These are phyloP conservation scores for Saksenaea vasiformis DNA, from an alignment of 371 early-diverging fungal genomes.

Conservation along the genomic window DNA sequence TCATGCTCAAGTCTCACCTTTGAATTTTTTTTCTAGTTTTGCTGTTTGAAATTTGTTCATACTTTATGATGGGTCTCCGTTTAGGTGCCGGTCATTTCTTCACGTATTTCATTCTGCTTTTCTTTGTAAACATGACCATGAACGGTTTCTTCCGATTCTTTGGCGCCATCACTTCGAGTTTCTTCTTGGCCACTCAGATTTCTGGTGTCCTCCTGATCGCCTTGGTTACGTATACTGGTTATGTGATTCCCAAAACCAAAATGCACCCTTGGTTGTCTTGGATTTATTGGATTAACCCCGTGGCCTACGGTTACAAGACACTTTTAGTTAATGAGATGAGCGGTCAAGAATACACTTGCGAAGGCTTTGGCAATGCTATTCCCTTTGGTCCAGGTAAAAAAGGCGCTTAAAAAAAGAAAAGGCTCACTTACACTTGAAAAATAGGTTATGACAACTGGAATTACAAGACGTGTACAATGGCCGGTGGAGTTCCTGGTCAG, in stretches of 20 bases:
- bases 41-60: constrained; percentile 27
- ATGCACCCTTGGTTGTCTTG: constrained; percentile 61
- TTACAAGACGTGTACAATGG: constrained; percentile 55
- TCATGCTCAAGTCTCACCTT: not conserved
- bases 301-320: constrained; percentile 63
- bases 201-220: constrained; percentile 53
- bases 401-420: not conserved
- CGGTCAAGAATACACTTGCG: constrained; percentile 33
- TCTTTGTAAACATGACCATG: constrained; percentile 44
- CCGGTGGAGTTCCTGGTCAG: constrained; percentile 50
- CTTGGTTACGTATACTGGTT: constrained; percentile 58
- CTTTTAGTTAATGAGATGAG: constrained; percentile 66
- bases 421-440: not conserved
- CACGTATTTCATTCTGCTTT: constrained; percentile 44
- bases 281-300: constrained; percentile 58
- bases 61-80: constrained; percentile 58
- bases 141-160: constrained; percentile 56
- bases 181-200: constrained; percentile 51
- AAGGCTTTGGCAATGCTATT: constrained; percentile 41
- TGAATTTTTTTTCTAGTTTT: constrained; percentile 13
- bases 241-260: constrained; percentile 22
- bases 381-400: constrained; percentile 45
- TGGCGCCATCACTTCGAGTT: constrained; percentile 49
- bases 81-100: constrained; percentile 51
- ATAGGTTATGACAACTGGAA: constrained; percentile 36